These are phyloP conservation scores for Eimeria sp. DNA, from an alignment of 169 alveolate species.

Conservation along the genomic window DNA sequence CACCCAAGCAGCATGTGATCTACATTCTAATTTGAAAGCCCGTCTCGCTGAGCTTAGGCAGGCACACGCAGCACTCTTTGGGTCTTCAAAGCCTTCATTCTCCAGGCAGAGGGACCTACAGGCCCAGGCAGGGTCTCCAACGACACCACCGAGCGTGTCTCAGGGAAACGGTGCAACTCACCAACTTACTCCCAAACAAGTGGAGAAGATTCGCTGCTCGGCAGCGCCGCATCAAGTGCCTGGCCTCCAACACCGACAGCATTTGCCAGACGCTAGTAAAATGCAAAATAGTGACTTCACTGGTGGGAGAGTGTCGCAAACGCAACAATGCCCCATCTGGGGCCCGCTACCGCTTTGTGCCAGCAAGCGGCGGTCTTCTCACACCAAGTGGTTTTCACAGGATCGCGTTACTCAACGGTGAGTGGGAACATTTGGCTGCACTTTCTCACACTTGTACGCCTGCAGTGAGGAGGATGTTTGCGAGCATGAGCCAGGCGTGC, in stretches of 20 bases:
- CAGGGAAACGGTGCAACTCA: neutral
- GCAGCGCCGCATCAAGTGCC: neutral
- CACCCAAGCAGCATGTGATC: neutral
- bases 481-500: neutral
- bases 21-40: neutral
- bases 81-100: neutral
- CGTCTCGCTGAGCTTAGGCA: slow-evolving; percentile 6
- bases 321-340: neutral
- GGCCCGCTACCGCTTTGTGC: slow-evolving; percentile 51
- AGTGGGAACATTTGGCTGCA: neutral
- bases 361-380: slow-evolving; percentile 72
- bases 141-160: slow-evolving; percentile 10
- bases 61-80: slow-evolving; percentile 8
- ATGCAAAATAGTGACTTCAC: neutral
- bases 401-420: slow-evolving; percentile 64
- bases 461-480: neutral
- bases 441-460: neutral
- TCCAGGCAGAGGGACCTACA: slow-evolving; percentile 34
- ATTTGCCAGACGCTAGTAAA: neutral
- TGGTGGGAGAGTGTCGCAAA: neutral
- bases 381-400: slow-evolving; percentile 77
- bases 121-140: neutral
- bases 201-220: neutral
- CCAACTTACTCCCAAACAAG: slow-evolving; percentile 2
- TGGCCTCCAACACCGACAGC: neutral